Evolutionary conservation across 23 red algal genomes (phyloP).

Genomic region (Gracilaria domingensis): DNA sequence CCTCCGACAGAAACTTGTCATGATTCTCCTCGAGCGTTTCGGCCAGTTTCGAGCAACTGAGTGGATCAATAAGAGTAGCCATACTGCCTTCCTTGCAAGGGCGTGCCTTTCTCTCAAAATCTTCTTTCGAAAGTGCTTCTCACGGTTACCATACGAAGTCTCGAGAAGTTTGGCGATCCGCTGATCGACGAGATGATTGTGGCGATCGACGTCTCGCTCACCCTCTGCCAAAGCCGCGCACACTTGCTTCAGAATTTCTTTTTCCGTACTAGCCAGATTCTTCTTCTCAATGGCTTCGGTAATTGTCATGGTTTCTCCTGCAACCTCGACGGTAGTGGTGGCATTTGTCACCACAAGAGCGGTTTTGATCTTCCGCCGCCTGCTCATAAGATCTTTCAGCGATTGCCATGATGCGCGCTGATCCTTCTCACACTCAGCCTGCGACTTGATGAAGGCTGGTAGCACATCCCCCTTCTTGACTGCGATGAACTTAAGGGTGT

Average conservation of each 20-base stretch:
- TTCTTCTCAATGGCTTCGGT: conserved; percentile 67
- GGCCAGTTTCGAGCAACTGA: conserved; percentile 10
- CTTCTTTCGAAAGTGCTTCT: conserved; percentile 52
- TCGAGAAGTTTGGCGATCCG: conserved; percentile 27
- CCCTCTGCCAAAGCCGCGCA: background rate
- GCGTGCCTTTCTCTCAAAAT: conserved; percentile 49
- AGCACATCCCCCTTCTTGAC: conserved; percentile 17
- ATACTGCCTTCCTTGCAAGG: conserved; percentile 50
- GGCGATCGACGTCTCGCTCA: background rate
- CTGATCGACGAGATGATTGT: conserved; percentile 28
- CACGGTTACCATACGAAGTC: conserved; percentile 49
- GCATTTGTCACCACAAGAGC: conserved; percentile 59
- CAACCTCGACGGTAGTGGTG: conserved; percentile 26
- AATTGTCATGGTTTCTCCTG: conserved; percentile 46
- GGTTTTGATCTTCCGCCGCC: conserved; percentile 54
- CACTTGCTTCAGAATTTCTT: background rate
- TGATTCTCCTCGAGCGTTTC: conserved; percentile 20
- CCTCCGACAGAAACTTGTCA: conserved; percentile 23
- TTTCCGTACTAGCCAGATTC: conserved; percentile 4
- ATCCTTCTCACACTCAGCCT: conserved; percentile 7
- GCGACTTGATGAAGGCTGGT: conserved; percentile 13
- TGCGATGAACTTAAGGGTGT: conserved; percentile 6
- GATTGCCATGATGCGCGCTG: conserved; percentile 23
- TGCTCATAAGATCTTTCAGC: conserved; percentile 16
- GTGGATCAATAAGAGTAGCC: conserved; percentile 36